phyloP scores from a whole-genome alignment of 345 rosid genomes.

The Xanthoceras sorbifolium region DNA sequence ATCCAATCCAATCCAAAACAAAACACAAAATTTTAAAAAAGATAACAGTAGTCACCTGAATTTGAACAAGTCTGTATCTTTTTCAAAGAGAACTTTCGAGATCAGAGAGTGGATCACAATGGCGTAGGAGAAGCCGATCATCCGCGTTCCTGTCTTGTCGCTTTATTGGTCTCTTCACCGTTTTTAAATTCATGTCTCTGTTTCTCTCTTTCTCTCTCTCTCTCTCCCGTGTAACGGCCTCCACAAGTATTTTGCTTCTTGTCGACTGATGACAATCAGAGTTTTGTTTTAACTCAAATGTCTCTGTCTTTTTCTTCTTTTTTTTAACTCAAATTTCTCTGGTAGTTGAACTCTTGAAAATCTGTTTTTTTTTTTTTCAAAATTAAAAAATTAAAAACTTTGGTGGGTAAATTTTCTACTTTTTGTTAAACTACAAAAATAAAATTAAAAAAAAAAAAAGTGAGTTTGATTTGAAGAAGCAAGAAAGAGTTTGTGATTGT shows the following conservation, averaged over 20 bases:
- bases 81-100: constrained; percentile 2
- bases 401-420: neutral
- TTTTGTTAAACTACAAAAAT: neutral
- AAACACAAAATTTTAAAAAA: neutral
- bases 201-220: neutral
- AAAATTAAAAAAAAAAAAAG: neutral
- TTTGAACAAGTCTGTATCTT: neutral
- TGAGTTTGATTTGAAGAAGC: neutral
- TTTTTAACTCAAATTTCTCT: too few relatives aligned
- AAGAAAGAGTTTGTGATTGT: neutral
- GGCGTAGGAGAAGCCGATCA: constrained; percentile 18
- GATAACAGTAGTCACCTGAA: neutral
- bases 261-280: too few relatives aligned
- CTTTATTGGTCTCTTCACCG: constrained; percentile 16
- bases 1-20: neutral
- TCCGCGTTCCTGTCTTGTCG: constrained; percentile 20
- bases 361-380: neutral
- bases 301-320: neutral
- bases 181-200: neutral
- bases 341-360: neutral
- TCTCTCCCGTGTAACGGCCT: constrained; percentile 23
- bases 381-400: too few relatives aligned
- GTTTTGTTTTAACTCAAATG: too few relatives aligned
- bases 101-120: constrained; percentile 23
- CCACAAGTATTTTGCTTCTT: neutral